Evolutionary conservation across 257 asterid genomes (phyloP).

Genomic region (Ligustrum vulgare): DNA sequence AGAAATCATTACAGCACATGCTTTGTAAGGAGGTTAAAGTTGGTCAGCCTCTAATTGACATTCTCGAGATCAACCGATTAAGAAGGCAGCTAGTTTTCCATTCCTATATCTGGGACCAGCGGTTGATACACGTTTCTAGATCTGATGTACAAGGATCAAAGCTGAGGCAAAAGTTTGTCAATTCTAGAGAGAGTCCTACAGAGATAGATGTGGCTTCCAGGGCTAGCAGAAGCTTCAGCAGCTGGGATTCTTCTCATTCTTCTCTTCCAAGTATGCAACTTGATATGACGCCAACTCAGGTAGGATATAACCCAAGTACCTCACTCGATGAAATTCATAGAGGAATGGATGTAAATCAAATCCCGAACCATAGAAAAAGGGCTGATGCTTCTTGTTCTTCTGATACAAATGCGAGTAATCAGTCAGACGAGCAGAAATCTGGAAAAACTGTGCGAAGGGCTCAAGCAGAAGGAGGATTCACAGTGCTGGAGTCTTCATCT

Average conservation of each 20-base stretch:
- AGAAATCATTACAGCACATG: slow-evolving; percentile 33
- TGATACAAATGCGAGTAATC: slow-evolving; percentile 33
- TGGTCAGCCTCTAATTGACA: slow-evolving; percentile 39
- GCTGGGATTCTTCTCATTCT: slow-evolving; percentile 70
- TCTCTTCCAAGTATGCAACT: slow-evolving; percentile 52
- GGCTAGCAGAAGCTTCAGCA: slow-evolving; percentile 55
- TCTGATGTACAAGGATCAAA: not conserved
- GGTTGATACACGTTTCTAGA: slow-evolving; percentile 20
- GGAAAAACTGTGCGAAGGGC: slow-evolving; percentile 53
- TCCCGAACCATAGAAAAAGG: slow-evolving; percentile 32
- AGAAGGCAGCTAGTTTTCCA: slow-evolving; percentile 26
- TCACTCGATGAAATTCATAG: slow-evolving; percentile 39
- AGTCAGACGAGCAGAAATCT: slow-evolving; percentile 30
- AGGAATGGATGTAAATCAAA: slow-evolving; percentile 31
- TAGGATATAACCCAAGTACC: slow-evolving; percentile 31
- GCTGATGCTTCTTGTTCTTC: slow-evolving; percentile 29
- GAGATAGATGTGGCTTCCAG: slow-evolving; percentile 44
- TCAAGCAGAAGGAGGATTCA: slow-evolving; percentile 63
- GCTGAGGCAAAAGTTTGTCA: slow-evolving; percentile 38
- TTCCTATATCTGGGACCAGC: slow-evolving; percentile 39
- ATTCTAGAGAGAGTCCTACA: slow-evolving; percentile 37
- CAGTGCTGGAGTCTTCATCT: slow-evolving; percentile 46
- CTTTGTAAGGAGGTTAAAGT: slow-evolving; percentile 21
- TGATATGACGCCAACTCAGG: slow-evolving; percentile 32
- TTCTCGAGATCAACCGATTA: slow-evolving; percentile 28